These are phyloP conservation scores for Aspergillus transmontanensis DNA, from an alignment of 2,329 filamentous ascomycete genomes.

Conservation along the genomic window DNA sequence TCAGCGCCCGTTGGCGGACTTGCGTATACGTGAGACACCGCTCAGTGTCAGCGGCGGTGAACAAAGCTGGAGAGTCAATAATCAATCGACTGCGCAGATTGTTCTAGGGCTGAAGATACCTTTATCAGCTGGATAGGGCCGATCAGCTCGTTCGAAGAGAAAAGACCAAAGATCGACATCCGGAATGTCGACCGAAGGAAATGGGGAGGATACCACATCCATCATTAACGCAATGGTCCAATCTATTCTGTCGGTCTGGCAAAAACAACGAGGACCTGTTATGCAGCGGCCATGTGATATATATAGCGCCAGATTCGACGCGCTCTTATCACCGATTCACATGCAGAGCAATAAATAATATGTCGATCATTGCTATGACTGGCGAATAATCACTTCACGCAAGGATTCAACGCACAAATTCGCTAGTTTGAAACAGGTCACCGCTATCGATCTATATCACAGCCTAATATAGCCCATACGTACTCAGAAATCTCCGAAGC, in stretches of 20 bases:
- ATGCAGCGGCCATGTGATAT: background rate
- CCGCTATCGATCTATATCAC: background rate
- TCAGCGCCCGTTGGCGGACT: constrained; percentile 12
- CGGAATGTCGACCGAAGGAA: constrained; percentile 16
- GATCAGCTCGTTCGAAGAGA: constrained; percentile 18
- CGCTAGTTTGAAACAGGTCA: background rate
- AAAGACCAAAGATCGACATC: constrained; percentile 18
- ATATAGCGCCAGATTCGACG: background rate
- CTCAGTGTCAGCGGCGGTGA: constrained; percentile 9
- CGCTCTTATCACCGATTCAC: background rate
- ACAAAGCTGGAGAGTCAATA: constrained; percentile 5
- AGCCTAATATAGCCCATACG: background rate
- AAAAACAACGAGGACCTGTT: background rate
- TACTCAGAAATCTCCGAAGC: background rate
- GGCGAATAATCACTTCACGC: background rate
- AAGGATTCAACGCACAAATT: background rate
- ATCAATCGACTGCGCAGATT: background rate
- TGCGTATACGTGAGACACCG: constrained; percentile 13
- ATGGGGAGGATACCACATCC: constrained; percentile 9
- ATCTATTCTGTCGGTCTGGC: background rate
- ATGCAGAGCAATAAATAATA: background rate
- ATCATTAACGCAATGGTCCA: background rate
- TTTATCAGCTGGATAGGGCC: constrained; percentile 9
- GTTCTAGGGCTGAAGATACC: background rate
- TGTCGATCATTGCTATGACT: background rate